Conservation (phyloP, 139 green algal genomes). For the Chlamydomonas asymmetrica region DNA sequence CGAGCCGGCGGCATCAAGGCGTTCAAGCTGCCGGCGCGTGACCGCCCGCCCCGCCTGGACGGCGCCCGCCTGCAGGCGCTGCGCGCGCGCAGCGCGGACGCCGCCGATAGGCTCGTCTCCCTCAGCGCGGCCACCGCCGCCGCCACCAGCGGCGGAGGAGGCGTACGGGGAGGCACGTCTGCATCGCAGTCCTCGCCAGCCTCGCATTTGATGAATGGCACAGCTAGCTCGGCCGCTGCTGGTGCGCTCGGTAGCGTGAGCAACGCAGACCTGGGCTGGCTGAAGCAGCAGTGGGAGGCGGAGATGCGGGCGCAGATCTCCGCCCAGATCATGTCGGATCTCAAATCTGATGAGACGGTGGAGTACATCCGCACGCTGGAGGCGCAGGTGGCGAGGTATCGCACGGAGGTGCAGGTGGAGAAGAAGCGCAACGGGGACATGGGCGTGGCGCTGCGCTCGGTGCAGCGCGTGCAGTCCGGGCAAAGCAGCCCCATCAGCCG, state of each 20-base stretch:
- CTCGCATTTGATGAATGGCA: too few species aligned
- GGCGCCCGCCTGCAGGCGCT: background rate
- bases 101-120: background rate
- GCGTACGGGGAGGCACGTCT: too few species aligned
- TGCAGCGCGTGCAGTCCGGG: conserved; percentile 28
- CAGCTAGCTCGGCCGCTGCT: too few species aligned
- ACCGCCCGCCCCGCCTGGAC: conserved; percentile 19
- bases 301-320: conserved; percentile 31
- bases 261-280: too few species aligned
- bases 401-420: conserved; percentile 32
- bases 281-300: conserved; percentile 23
- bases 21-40: conserved; percentile 15
- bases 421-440: conserved; percentile 40
- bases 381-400: conserved; percentile 26
- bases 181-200: too few species aligned
- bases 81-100: conserved; percentile 6
- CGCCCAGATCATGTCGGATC: conserved; percentile 33
- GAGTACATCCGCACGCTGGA: conserved; percentile 53
- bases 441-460: conserved; percentile 33
- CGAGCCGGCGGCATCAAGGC: conserved; percentile 13
- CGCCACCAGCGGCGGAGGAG: too few species aligned
- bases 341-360: conserved; percentile 38
- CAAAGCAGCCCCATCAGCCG: conserved; percentile 23
- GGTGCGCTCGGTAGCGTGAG: too few species aligned
- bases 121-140: conserved; percentile 3